Conservation (phyloP, 352 stramenopile species). For the Globisporangium polare region DNA sequence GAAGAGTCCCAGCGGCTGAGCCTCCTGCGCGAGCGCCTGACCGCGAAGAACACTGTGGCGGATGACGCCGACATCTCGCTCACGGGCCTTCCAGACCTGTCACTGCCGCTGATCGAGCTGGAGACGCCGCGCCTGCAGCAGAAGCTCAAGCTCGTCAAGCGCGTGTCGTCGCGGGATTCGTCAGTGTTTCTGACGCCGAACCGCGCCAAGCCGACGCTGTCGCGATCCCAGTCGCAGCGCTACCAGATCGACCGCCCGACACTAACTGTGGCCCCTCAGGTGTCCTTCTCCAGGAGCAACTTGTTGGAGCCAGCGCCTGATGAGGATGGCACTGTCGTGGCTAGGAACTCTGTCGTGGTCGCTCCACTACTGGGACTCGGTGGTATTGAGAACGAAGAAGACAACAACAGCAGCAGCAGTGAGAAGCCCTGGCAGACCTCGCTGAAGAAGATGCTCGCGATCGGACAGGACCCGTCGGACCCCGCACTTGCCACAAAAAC, state of each 20-base stretch:
- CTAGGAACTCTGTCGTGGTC: not conserved
- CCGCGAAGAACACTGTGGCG: not conserved
- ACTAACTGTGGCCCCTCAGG: not conserved
- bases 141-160: conserved; percentile 29
- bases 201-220: conserved; percentile 18
- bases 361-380: not conserved
- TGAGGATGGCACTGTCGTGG: not conserved
- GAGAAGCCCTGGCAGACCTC: conserved; percentile 52
- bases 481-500: not conserved
- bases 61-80: conserved; percentile 53
- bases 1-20: conserved; percentile 57
- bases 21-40: conserved; percentile 26
- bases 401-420: not conserved
- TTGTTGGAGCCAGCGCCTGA: not conserved
- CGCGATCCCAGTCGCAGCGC: conserved; percentile 38
- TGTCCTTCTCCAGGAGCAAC: not conserved
- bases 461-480: conserved; percentile 20
- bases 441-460: conserved; percentile 52
- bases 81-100: conserved; percentile 51
- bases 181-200: conserved; percentile 15
- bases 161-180: conserved; percentile 33
- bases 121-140: not conserved
- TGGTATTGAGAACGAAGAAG: not conserved
- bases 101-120: conserved; percentile 9
- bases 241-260: not conserved